phyloP scores from a whole-genome alignment of 768 basidiomycete genomes.

The Hortiboletus flavorubellus region DNA sequence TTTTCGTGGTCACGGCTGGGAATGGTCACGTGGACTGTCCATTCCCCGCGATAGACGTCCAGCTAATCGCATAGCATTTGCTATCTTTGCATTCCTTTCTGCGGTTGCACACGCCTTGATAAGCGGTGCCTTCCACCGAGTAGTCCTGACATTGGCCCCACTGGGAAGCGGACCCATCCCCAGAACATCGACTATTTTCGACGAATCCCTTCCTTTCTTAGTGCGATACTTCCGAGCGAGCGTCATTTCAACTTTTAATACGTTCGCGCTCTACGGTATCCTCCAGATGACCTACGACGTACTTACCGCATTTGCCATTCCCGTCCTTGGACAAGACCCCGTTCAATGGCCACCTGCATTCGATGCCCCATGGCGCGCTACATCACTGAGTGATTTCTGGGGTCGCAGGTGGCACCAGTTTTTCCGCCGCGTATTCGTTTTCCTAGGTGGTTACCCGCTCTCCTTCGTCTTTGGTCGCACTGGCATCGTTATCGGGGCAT shows the following conservation, averaged over 20 bases:
- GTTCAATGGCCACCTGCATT: background rate
- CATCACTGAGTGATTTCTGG: background rate
- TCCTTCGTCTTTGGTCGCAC: background rate
- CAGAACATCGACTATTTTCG: background rate
- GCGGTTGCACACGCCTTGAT: background rate
- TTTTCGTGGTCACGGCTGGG: background rate
- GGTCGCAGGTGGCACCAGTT: slow-evolving; percentile 4
- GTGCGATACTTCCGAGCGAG: background rate
- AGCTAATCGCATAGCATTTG: background rate
- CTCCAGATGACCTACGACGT: background rate
- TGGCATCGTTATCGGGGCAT: background rate
- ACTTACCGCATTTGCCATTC: background rate
- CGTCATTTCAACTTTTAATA: background rate
- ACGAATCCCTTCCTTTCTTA: background rate
- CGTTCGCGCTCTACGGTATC: background rate
- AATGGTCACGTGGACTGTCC: background rate
- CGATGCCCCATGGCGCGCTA: background rate
- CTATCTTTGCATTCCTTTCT: background rate
- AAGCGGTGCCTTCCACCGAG: background rate
- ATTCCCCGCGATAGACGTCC: background rate
- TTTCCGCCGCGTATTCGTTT: background rate
- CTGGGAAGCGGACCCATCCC: background rate
- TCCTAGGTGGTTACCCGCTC: background rate
- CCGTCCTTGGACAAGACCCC: slow-evolving; percentile 1
- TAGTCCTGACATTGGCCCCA: background rate